A percentile compares a stretch with the other conserved stretches of the same genome.
phyloP scores from a whole-genome alignment of 2,329 filamentous ascomycete genomes.

The Hortaea sp. region DNA sequence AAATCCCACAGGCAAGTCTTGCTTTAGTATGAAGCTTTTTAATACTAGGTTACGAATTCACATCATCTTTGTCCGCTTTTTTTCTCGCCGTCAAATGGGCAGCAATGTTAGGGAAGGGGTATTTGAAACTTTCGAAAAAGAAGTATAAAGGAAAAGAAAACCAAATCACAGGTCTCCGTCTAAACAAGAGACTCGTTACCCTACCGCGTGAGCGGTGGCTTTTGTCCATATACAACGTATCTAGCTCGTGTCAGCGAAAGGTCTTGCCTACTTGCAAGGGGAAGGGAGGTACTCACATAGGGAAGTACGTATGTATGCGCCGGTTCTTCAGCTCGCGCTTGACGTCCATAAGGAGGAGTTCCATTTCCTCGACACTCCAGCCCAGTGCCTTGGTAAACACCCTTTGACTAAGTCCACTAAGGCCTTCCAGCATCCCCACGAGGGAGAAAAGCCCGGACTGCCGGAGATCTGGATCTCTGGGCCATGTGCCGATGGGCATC shows the following conservation, averaged over 20 bases:
- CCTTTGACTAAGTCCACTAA: slow-evolving; percentile 17
- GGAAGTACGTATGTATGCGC: slow-evolving; percentile 18
- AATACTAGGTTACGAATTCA: too few species aligned
- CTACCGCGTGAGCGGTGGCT: neutral
- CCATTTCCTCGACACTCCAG: slow-evolving; percentile 20
- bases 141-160: too few species aligned
- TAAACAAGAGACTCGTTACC: neutral
- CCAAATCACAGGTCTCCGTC: too few species aligned
- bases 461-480: slow-evolving; percentile 16
- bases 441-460: slow-evolving; percentile 17
- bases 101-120: too few species aligned
- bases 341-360: slow-evolving; percentile 19
- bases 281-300: slow-evolving; percentile 10
- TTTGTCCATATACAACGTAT: slow-evolving; percentile 20
- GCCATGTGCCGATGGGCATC: slow-evolving; percentile 21
- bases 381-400: slow-evolving; percentile 19
- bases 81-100: too few species aligned
- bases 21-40: too few species aligned
- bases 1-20: too few species aligned
- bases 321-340: slow-evolving; percentile 16
- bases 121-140: too few species aligned
- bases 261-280: neutral
- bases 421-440: slow-evolving; percentile 16
- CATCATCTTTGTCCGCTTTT: too few species aligned
- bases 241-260: slow-evolving; percentile 2